A percentile compares a stretch with the other conserved stretches of the same genome.
phyloP scores from a whole-genome alignment of 2,329 filamentous ascomycete species.

The Xylariales sp. region DNA sequence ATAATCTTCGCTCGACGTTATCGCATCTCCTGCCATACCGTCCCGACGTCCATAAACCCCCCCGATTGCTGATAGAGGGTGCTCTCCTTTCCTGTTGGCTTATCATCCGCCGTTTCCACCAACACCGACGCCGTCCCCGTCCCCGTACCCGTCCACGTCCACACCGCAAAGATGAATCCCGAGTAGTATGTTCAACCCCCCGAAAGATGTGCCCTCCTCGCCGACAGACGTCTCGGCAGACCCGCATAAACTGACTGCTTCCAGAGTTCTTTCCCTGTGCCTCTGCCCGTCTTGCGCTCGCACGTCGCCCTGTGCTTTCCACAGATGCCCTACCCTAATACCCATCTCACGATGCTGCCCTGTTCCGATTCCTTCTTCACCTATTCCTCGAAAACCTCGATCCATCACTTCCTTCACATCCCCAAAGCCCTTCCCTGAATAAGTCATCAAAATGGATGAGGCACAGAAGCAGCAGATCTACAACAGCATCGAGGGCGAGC shows the following conservation, averaged over 20 bases:
- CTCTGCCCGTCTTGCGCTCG: neutral
- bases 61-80: neutral
- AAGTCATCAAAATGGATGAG: no score
- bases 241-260: neutral
- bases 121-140: slow-evolving; percentile 5
- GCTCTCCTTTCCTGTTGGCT: neutral
- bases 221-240: neutral
- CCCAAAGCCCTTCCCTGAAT: no score
- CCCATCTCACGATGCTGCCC: no score
- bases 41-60: no score
- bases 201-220: neutral
- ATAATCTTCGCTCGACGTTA: no score
- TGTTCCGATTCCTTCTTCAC: no score
- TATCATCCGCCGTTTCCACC: slow-evolving; percentile 1
- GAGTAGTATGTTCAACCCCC: slow-evolving; percentile 68
- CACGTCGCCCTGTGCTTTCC: neutral
- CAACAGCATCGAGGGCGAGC: no score
- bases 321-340: no score
- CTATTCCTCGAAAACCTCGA: no score
- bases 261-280: neutral
- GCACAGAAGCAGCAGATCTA: no score
- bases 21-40: neutral
- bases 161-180: slow-evolving; percentile 71
- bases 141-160: slow-evolving; percentile 11
- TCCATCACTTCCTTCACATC: no score